Conservation (phyloP, 2,329 filamentous ascomycete species). For the Coniochaeta ligniaria region DNA sequence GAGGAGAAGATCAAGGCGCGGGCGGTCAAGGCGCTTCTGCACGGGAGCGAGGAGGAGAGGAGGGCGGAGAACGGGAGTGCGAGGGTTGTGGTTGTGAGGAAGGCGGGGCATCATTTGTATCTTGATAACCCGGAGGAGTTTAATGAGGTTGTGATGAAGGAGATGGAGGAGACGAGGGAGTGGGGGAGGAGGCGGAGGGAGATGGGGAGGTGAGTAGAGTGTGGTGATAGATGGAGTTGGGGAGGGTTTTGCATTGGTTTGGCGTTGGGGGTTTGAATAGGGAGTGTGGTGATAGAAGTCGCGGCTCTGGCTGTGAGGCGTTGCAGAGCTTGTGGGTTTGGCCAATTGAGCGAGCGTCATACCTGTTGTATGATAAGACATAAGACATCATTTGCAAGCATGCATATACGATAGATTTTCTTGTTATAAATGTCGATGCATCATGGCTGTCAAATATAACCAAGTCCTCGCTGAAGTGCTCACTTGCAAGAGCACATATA, state of each 20-base stretch:
- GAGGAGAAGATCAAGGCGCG: slow-evolving; percentile 71
- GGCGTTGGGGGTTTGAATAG: neutral
- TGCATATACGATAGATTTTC: neutral
- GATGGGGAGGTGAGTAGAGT: neutral
- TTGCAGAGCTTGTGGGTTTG: neutral
- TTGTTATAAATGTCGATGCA: too few species aligned
- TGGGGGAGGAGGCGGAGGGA: neutral
- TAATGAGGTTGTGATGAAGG: slow-evolving; percentile 43
- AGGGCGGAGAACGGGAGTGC: slow-evolving; percentile 68
- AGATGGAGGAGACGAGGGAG: slow-evolving; percentile 42
- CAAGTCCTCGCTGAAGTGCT: too few species aligned
- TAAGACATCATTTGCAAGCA: neutral
- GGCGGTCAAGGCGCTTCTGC: slow-evolving; percentile 49
- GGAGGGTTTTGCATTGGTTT: neutral
- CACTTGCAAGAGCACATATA: too few species aligned
- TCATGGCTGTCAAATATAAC: too few species aligned
- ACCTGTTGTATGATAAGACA: neutral
- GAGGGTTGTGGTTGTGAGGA: slow-evolving; percentile 70
- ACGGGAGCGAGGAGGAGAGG: slow-evolving; percentile 61
- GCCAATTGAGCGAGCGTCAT: neutral
- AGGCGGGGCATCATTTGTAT: slow-evolving; percentile 53
- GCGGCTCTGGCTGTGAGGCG: too few species aligned
- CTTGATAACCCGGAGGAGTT: slow-evolving; percentile 53
- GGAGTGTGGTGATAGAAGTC: neutral
- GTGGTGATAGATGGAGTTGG: neutral